Evolutionary conservation across 78 protist species (phyloP), one percentile per base, ranked within the genome.

Genomic region (Dictyostelium purpureum): DNA sequence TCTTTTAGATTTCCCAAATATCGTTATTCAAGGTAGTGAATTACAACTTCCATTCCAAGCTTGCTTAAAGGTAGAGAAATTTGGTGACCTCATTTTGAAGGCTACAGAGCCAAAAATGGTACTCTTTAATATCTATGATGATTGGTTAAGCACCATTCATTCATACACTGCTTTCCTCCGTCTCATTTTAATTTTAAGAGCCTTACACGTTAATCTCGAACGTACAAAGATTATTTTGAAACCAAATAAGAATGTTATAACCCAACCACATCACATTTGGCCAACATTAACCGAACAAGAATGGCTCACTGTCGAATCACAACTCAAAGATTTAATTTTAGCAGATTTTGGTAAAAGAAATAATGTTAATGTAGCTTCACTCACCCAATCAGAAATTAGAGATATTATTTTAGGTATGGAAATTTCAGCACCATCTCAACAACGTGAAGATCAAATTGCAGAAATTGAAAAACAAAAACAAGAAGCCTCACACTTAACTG

Each of bases 331-430:
- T 79, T 90, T 99, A 21, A 98, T 99, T 49, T 89, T 99, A 26
- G 97, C 99, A 21, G 99, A 99, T 93, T 99, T 97, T 93, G 99
- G 99, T 52, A 97, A 96, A 95, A 98, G 97, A 96, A 98, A 99
- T 93, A 98, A 98, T 95, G 99, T 99, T 77, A 97, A 98, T 78
- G 97, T 96, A 4, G 94, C 96, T 1, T 87, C 99, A 26, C 97
- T 99, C 45, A 99, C 99, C 16, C 99, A 97, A 88, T 79, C 97
- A 2, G 99, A 99, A 87, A 97, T 99, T 66, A 94, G 99, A 26
- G 99, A 99, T 89, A 99, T 99, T 97, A 99, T 99, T 59, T 97
- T 99, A 26, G 99, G 99, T 42, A 97, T 97, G 99, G 99, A 99
- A 82, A 99, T 99, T 26, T 91, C 99, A n/a, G 98, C 99, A 47